Conservation (phyloP, 768 basidiomycete genomes). For the Tricholoma saponaceum region DNA sequence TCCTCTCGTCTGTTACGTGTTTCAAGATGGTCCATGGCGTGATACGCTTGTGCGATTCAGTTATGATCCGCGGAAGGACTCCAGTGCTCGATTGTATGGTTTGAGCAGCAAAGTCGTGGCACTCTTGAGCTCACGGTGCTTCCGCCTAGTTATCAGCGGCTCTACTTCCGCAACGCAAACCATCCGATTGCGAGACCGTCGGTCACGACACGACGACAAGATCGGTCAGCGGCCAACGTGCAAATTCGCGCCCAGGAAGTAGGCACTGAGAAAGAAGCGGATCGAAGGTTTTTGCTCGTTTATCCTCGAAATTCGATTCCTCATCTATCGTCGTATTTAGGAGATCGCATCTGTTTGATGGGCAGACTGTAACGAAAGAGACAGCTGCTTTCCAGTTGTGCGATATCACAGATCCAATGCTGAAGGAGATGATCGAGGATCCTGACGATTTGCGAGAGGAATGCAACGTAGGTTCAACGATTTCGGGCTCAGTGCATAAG, state of each 20-base stretch:
- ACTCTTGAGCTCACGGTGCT: slow-evolving; percentile 1
- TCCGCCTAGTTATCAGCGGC: slow-evolving; percentile 72
- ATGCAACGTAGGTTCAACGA: slow-evolving; percentile 59
- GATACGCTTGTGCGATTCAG: slow-evolving; percentile 83
- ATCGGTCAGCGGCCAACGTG: slow-evolving; percentile 40
- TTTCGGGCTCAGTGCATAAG: neutral
- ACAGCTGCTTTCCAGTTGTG: slow-evolving; percentile 93
- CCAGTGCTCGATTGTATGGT: slow-evolving; percentile 70
- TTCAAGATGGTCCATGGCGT: slow-evolving; percentile 92
- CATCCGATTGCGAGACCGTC: slow-evolving; percentile 78
- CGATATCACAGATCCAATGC: slow-evolving; percentile 85
- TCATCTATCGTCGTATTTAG: slow-evolving; percentile 24
- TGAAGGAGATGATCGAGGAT: slow-evolving; percentile 77
- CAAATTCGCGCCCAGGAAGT: slow-evolving; percentile 37
- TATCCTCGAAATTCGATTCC: slow-evolving; percentile 1
- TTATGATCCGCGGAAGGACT: slow-evolving; percentile 84
- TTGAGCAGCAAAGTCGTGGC: neutral
- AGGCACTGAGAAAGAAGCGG: slow-evolving; percentile 33
- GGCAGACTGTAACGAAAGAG: slow-evolving; percentile 71
- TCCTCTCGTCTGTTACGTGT: slow-evolving; percentile 80
- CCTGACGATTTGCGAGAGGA: slow-evolving; percentile 61
- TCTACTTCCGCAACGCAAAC: slow-evolving; percentile 87
- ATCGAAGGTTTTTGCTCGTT: slow-evolving; percentile 34
- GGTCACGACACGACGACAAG: slow-evolving; percentile 64
- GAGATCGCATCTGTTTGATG: slow-evolving; percentile 87